These are phyloP conservation scores for Septoria petroselini DNA, from an alignment of 2,329 filamentous ascomycete species.

Conservation along the genomic window DNA sequence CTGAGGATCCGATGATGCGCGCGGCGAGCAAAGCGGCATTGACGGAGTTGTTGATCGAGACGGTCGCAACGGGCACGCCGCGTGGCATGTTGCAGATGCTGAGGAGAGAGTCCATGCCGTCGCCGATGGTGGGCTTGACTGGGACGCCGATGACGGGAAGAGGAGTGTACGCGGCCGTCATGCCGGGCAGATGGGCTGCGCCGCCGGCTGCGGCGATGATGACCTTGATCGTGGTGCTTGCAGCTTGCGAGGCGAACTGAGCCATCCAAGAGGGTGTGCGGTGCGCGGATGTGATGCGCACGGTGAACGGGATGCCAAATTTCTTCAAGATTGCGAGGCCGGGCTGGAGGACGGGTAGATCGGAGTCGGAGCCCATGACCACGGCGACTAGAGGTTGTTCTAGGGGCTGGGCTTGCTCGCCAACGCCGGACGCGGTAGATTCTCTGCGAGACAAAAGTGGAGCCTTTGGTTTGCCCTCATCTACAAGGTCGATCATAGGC, in stretches of 20 bases:
- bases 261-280: slow-evolving; percentile 51
- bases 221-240: slow-evolving; percentile 41
- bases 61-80: slow-evolving; percentile 43
- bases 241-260: slow-evolving; percentile 43
- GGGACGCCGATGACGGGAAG: slow-evolving; percentile 53
- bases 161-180: slow-evolving; percentile 50
- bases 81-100: slow-evolving; percentile 54
- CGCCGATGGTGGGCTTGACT: slow-evolving; percentile 50
- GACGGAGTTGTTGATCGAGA: slow-evolving; percentile 47
- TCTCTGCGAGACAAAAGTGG: slow-evolving; percentile 31
- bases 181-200: slow-evolving; percentile 52
- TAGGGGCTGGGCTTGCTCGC: not conserved
- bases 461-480: slow-evolving; percentile 52
- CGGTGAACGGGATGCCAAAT: slow-evolving; percentile 70
- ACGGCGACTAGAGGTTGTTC: slow-evolving; percentile 64
- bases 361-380: slow-evolving; percentile 81
- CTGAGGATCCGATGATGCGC: slow-evolving; percentile 43
- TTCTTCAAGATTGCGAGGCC: slow-evolving; percentile 64
- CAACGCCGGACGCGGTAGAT: slow-evolving; percentile 13
- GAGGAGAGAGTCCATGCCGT: slow-evolving; percentile 51
- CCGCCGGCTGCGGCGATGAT: slow-evolving; percentile 52
- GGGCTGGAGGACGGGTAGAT: slow-evolving; percentile 64
- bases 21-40: slow-evolving; percentile 50
- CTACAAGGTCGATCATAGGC: slow-evolving; percentile 64
- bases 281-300: slow-evolving; percentile 72